Evolutionary conservation across 2,329 filamentous ascomycete genomes (phyloP), one percentile per base, ranked within the genome.

Genomic region (Lachnellula occidentalis): DNA sequence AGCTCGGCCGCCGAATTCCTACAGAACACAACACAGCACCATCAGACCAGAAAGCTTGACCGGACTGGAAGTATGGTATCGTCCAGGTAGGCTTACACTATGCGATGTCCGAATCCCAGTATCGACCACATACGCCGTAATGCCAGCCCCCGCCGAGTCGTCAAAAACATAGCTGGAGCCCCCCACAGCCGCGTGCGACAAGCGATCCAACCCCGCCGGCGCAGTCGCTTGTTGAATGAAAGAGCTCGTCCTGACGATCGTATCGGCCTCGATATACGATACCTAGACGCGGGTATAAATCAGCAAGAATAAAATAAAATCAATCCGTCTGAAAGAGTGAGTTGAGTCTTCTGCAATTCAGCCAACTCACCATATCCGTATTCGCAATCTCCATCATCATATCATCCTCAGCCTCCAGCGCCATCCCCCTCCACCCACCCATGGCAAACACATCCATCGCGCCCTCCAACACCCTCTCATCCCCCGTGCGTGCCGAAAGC

Each of bases 251-350:
- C 72, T 70, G 50, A 85, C 73, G 45, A 70, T 68, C 48, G 76
- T 74, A 61, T 82, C 78, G 57, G 76, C 76, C 71, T 82, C 79
- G 31, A 82, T 69, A 58, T 78, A 81, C 5, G 72, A 74, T 45
- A 82, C 78, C 68, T 78, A 73, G 8, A 43, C 24, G 5, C 24
- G 24, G 7, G 7, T 24, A 24, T 24, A 24, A 24, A n/a, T 24
- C 24, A 24, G 24, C 24, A 24, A 24, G 24, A 24, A 6, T 5
- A 24, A 24, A n/a, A n/a, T 34, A 51, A 8, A 8, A 8, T 34
- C n/a, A 47, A 54, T 34, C 56, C 27, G 2, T 31, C 27, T 31
- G 27, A 31, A 31, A 31, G 27, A 31, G 8, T 8, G 8, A 9
- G 7, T 1, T 7, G 5, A 7, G 27, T 31, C 8, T 31, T 31